Conservation (phyloP, 2,329 filamentous ascomycete genomes). For the Botrytis elliptica region DNA sequence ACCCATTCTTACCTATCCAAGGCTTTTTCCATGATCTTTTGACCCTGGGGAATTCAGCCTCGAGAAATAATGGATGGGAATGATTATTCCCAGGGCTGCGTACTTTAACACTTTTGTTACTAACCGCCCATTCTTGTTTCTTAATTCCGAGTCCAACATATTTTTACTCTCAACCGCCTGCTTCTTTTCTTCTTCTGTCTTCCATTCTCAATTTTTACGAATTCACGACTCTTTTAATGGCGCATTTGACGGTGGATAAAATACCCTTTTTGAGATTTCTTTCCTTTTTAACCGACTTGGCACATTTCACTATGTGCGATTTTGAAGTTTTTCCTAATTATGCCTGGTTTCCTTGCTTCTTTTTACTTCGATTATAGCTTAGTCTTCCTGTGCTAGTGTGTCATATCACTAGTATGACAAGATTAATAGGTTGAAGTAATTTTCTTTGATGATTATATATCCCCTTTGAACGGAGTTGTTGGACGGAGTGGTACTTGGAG, state of each 20-base stretch:
- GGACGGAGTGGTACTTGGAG: neutral
- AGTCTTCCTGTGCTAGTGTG: neutral
- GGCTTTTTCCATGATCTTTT: neutral
- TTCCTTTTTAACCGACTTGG: neutral
- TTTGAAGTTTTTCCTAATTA: neutral
- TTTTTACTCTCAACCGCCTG: neutral
- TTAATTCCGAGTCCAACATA: neutral
- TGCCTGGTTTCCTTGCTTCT: neutral
- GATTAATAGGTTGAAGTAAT: neutral
- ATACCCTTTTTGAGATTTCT: neutral
- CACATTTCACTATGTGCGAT: neutral
- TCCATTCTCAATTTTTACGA: neutral
- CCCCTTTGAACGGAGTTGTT: neutral
- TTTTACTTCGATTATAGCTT: neutral
- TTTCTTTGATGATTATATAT: neutral
- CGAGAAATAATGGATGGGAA: neutral
- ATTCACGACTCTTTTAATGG: neutral
- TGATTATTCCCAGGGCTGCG: no score
- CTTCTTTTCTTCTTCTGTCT: neutral
- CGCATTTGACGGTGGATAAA: constrained; percentile 2
- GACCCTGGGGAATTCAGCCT: neutral
- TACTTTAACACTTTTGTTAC: neutral
- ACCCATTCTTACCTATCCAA: neutral
- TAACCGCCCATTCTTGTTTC: neutral
- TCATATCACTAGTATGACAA: neutral